Conservation (phyloP, 441 rosid species). For the Populus hybrid region DNA sequence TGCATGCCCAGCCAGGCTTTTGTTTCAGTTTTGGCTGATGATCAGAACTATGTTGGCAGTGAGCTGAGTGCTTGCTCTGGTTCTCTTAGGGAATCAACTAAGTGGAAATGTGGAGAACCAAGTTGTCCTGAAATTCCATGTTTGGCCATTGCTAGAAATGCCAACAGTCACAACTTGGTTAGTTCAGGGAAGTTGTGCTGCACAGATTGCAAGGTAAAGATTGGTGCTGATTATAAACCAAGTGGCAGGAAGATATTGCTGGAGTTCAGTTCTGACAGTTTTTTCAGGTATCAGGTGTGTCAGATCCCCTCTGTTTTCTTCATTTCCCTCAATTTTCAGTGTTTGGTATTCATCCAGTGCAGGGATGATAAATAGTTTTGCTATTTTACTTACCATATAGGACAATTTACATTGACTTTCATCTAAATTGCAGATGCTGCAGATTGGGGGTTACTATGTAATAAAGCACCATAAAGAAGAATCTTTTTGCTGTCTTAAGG, state of each 20-base stretch:
- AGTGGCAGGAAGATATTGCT: conserved; percentile 53
- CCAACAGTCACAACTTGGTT: conserved; percentile 21
- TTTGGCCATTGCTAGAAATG: conserved; percentile 43
- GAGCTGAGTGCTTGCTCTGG: conserved; percentile 9
- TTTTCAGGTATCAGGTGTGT: conserved; percentile 50
- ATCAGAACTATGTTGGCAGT: conserved; percentile 7
- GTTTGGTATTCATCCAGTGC: neutral
- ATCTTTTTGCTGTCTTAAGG: conserved; percentile 40
- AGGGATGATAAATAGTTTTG: neutral
- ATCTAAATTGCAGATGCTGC: conserved; percentile 53
- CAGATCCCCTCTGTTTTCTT: neutral
- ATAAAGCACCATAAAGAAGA: conserved; percentile 51
- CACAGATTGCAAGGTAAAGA: conserved; percentile 28
- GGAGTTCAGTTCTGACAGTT: conserved; percentile 53
- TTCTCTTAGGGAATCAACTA: conserved; percentile 17
- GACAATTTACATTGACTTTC: conserved; percentile 9
- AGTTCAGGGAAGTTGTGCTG: conserved; percentile 44
- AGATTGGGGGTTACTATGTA: conserved; percentile 72
- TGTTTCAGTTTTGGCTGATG: conserved; percentile 21
- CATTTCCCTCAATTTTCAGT: neutral
- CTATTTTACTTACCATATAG: conserved; percentile 2
- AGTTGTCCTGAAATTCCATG: conserved; percentile 48
- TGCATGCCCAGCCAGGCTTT: conserved; percentile 17
- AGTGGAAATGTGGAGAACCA: conserved; percentile 24
- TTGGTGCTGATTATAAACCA: conserved; percentile 23